phyloP scores from a whole-genome alignment of 495 filamentous ascomycete genomes.

The Podospora anserina region DNA sequence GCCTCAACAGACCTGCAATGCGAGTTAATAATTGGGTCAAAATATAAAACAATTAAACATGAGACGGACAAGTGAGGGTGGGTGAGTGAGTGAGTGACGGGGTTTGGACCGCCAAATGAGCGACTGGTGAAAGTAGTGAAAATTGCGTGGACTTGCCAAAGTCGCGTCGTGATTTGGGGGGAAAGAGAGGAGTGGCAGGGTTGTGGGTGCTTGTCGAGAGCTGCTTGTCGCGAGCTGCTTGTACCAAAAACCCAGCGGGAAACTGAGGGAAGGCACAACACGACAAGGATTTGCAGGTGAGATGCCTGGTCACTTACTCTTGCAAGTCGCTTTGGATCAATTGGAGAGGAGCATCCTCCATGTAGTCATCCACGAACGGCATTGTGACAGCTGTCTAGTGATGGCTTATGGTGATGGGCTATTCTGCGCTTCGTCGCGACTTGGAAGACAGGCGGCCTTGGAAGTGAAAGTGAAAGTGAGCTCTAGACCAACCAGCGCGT shows the following conservation, averaged over 20 bases:
- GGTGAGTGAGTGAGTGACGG: neutral
- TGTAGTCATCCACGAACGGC: constrained; percentile 17
- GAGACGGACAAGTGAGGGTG: neutral
- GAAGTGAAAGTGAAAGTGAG: neutral
- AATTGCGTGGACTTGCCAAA: neutral
- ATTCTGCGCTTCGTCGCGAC: constrained; percentile 5
- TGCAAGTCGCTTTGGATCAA: constrained; percentile 27
- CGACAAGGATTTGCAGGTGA: neutral
- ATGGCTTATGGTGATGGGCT: neutral
- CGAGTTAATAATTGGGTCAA: neutral
- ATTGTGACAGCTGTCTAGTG: constrained; percentile 10
- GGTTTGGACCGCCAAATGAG: neutral
- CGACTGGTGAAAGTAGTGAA: neutral
- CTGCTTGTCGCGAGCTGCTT: neutral
- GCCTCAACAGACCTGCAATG: neutral
- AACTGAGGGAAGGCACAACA: neutral
- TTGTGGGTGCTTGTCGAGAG: neutral
- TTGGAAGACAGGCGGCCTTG: neutral
- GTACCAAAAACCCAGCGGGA: neutral
- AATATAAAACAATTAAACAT: neutral
- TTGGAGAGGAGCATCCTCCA: constrained; percentile 15
- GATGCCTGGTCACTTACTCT: constrained; percentile 20
- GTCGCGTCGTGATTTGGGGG: neutral
- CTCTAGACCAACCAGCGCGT: neutral
- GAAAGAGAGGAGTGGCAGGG: neutral